These are phyloP conservation scores for Pseudopyrenochaeta lycopersici DNA, from an alignment of 2,329 filamentous ascomycete species.

Conservation along the genomic window DNA sequence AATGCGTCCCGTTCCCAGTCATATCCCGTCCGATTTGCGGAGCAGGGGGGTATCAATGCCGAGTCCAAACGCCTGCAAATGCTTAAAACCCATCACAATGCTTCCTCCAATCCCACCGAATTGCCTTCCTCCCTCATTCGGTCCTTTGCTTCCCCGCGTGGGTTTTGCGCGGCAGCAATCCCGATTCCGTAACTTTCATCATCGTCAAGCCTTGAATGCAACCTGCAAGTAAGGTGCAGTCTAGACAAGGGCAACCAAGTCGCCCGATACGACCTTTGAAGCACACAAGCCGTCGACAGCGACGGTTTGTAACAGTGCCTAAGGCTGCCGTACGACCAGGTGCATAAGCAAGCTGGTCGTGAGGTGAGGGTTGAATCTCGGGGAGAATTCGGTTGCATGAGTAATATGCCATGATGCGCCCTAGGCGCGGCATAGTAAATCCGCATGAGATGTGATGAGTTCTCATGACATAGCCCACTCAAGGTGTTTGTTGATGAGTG, in stretches of 20 bases:
- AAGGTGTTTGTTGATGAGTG: not conserved
- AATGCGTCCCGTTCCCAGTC: conserved; percentile 17
- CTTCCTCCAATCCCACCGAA: conserved; percentile 21
- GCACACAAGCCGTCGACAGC: not conserved
- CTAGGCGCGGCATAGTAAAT: not conserved
- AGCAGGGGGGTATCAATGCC: conserved; percentile 34
- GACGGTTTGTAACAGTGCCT: conserved; percentile 3
- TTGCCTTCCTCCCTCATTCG: not conserved
- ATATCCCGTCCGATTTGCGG: conserved; percentile 26
- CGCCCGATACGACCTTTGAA: no score
- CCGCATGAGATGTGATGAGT: not conserved
- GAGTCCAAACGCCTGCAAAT: conserved; percentile 24
- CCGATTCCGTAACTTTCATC: not conserved
- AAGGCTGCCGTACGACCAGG: conserved; percentile 1
- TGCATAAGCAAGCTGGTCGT: not conserved
- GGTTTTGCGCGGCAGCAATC: not conserved
- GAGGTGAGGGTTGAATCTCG: not conserved
- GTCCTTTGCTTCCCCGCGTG: not conserved
- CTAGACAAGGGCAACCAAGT: not conserved
- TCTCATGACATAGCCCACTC: conserved; percentile 3
- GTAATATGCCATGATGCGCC: not conserved
- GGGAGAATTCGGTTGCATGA: not conserved
- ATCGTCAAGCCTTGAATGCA: conserved; percentile 7
- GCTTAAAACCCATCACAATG: conserved; percentile 21
- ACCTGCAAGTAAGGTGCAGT: conserved; percentile 10